These are phyloP conservation scores for Kernera saxatilis DNA, from an alignment of 345 rosid genomes.

Conservation along the genomic window DNA sequence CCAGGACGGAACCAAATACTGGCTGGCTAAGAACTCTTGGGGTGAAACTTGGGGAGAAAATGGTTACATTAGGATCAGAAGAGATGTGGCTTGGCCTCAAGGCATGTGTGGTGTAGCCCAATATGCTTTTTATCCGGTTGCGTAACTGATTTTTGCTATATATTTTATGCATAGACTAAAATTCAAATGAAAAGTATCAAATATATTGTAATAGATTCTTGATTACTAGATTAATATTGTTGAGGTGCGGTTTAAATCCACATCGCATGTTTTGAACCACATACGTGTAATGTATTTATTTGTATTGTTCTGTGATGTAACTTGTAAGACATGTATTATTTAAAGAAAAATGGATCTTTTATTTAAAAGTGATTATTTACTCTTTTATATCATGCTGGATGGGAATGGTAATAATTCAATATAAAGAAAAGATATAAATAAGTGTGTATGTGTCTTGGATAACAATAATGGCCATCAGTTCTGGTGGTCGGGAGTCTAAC, in stretches of 20 bases:
- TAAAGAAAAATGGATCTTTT: background rate
- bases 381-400: background rate
- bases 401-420: background rate
- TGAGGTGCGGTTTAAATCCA: constrained; percentile 9
- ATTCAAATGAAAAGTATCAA: background rate
- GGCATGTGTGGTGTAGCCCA: constrained; percentile 55
- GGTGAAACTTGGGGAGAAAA: constrained; percentile 50
- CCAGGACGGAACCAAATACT: constrained; percentile 41
- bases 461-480: background rate
- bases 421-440: background rate
- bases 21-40: constrained; percentile 69
- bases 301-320: constrained; percentile 12
- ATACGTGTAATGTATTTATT: background rate
- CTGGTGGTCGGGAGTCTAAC: background rate
- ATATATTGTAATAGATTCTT: background rate
- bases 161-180: background rate
- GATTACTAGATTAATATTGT: background rate
- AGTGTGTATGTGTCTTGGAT: background rate
- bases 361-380: background rate
- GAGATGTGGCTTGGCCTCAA: constrained; percentile 37
- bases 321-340: background rate
- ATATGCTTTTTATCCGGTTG: constrained; percentile 45
- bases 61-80: constrained; percentile 50
- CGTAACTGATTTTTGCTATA: background rate
- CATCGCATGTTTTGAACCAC: constrained; percentile 3